Conservation (phyloP, 1,284 basidiomycete genomes). For the Cutaneotrichosporon mucoides region DNA sequence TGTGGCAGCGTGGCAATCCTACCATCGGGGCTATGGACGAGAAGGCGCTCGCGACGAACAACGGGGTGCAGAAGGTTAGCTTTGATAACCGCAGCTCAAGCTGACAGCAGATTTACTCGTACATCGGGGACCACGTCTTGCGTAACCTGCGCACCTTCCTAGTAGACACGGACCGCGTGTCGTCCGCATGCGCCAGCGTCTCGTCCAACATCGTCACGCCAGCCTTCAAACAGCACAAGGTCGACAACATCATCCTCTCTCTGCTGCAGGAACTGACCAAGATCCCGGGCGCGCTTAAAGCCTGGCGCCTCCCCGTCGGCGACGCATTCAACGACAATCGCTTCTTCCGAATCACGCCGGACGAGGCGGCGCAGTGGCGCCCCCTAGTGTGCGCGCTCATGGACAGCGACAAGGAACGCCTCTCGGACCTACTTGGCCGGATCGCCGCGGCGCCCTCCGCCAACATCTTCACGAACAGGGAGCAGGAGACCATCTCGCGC, state of each 20-base stretch:
- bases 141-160: constrained; percentile 76
- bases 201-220: constrained; percentile 82
- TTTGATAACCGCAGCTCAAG: not conserved
- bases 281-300: constrained; percentile 71
- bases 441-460: constrained; percentile 80
- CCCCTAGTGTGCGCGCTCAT: constrained; percentile 74
- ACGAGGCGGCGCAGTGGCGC: constrained; percentile 64
- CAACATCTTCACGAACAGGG: constrained; percentile 94
- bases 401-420: constrained; percentile 78
- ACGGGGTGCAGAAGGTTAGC: constrained; percentile 5
- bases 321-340: constrained; percentile 82
- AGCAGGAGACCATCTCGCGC: constrained; percentile 86
- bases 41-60: not conserved
- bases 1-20: constrained; percentile 19
- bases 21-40: not conserved
- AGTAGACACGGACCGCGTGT: constrained; percentile 78
- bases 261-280: constrained; percentile 74
- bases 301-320: constrained; percentile 74
- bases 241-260: constrained; percentile 52
- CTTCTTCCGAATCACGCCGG: constrained; percentile 64
- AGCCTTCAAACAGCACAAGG: constrained; percentile 54
- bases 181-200: constrained; percentile 72
- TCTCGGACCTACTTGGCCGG: constrained; percentile 78
- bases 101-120: constrained; percentile 60
- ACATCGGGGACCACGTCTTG: constrained; percentile 65